Evolutionary conservation across 805 yeast species (phyloP), one percentile per base, ranked within the genome.

Genomic region (Isabelozyma pseudorhagii): DNA sequence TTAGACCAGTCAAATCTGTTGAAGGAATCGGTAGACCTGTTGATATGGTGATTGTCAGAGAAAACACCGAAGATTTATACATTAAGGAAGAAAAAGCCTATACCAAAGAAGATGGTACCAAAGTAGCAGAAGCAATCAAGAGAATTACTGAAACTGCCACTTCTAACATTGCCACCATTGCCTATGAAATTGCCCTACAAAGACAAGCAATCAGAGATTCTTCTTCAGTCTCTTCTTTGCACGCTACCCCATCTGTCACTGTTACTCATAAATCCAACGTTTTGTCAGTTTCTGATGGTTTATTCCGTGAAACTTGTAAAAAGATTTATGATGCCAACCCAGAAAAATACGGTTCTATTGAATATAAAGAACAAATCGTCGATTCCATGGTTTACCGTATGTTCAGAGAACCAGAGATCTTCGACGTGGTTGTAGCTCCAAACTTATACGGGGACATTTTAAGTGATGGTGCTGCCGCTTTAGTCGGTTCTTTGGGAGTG

Each of bases 331-430:
- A 74, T 46, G 74, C 81, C 50, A 78, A 84, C 69, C 72, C 72
- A 47, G 83, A 75, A 38, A 74, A 76, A 60, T 92, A 80, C 69
- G 77, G 76, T 34, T 66, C 80, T 9, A 77, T 94, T 50, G 79
- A 75, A 43, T 80, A 89, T 71, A 88, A 88, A 68, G 98, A 94
- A 77, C 99, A 94, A 77, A 93, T 94, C 68, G 98, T 94, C 43
- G 99, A 94, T 77, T 92, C 97, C 11, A 94, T 94, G 99, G 99
- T 94, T 50, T 94, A 94, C 83, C 83, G 97, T 71, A 83, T 94
- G 94, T 94, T 94, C 84, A 85, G 98, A 73, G 97, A 94, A 73
- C 99, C 99, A 47, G 91, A 90, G 66, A 85, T 89, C 69, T 94
- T 94, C 64, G 99, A 94, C 67, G 99, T 94, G 55, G 94, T 94